Conservation (phyloP, 306 rosid genomes). For the Citrullus mucosospermus region DNA sequence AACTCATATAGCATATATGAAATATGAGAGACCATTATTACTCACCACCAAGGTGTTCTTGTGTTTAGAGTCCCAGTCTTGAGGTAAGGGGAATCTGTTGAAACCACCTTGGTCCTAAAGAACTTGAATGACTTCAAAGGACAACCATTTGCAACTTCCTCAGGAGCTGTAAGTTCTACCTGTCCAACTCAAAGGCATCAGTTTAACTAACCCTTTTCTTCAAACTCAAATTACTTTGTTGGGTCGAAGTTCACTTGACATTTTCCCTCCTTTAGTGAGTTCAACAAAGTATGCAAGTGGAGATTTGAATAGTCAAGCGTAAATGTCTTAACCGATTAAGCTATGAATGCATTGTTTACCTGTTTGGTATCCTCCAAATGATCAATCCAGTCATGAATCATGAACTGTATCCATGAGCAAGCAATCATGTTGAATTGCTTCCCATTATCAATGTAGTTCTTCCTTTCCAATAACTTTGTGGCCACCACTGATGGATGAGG, state of each 20-base stretch:
- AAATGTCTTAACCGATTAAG: not conserved
- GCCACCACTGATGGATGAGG: slow-evolving; percentile 62
- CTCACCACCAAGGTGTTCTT: slow-evolving; percentile 88
- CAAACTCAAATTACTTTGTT: not conserved
- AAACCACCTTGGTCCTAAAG: slow-evolving; percentile 38
- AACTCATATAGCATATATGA: not conserved
- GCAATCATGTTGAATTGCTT: slow-evolving; percentile 76
- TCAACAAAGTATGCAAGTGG: too few species aligned
- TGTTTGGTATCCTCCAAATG: slow-evolving; percentile 70
- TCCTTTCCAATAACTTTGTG: slow-evolving; percentile 52
- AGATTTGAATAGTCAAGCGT: not conserved
- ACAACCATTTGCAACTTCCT: slow-evolving; percentile 39
- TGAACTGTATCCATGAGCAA: slow-evolving; percentile 67
- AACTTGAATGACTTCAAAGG: slow-evolving; percentile 62
- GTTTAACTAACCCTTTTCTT: not conserved
- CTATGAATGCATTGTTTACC: slow-evolving; percentile 7
- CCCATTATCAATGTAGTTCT: slow-evolving; percentile 39
- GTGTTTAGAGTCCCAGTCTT: slow-evolving; percentile 35
- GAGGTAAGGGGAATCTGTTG: slow-evolving; percentile 20
- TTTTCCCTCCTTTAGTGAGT: too few species aligned
- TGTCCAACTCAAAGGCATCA: slow-evolving; percentile 5
- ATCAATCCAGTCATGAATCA: slow-evolving; percentile 84
- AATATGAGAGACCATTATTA: not conserved
- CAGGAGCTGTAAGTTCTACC: slow-evolving; percentile 48
- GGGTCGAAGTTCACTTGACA: not conserved